A percentile compares a stretch with the other conserved stretches of the same genome.
Evolutionary conservation across 2,329 filamentous ascomycete species (phyloP).

Genomic region (Chaetoscypha palmicola): DNA sequence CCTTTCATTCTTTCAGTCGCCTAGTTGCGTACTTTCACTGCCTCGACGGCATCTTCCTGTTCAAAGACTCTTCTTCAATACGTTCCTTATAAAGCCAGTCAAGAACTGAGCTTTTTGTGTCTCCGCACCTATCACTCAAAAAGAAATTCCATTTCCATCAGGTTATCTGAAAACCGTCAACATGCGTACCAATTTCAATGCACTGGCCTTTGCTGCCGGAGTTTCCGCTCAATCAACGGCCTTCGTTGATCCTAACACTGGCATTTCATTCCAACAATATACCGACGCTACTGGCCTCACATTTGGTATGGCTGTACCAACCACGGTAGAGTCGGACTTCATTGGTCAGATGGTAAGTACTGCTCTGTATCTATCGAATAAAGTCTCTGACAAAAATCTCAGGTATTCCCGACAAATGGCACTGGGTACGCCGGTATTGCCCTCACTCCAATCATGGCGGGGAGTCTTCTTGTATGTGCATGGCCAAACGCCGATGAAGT

Average conservation of each 20-base stretch:
- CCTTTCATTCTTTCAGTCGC: conserved; percentile 1
- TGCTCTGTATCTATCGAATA: neutral
- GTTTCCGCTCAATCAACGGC: conserved; percentile 16
- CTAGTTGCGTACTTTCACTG: conserved; percentile 1
- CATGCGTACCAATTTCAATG: conserved; percentile 4
- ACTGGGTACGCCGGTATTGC: conserved; percentile 44
- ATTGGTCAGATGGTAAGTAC: conserved; percentile 45
- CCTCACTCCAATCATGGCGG: conserved; percentile 39
- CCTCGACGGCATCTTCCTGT: conserved; percentile 7
- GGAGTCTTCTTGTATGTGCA: conserved; percentile 41
- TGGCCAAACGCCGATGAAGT: conserved; percentile 42
- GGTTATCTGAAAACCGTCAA: neutral
- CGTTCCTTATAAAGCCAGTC: neutral
- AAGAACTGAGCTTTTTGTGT: conserved; percentile 3
- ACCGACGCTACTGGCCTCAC: conserved; percentile 11
- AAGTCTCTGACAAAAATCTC: neutral
- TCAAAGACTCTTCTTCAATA: neutral
- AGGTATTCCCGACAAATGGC: conserved; percentile 26
- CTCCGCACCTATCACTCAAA: neutral
- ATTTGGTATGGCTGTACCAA: conserved; percentile 42
- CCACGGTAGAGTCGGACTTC: conserved; percentile 42
- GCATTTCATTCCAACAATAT: conserved; percentile 36
- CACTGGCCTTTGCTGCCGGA: conserved; percentile 8
- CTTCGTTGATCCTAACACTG: conserved; percentile 39
- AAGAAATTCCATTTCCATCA: neutral